Percentiles rank a stretch among this genome's conserved stretches.
These are phyloP conservation scores for Rheum nobile DNA, from an alignment of 148 eudicot species.

Conservation along the genomic window DNA sequence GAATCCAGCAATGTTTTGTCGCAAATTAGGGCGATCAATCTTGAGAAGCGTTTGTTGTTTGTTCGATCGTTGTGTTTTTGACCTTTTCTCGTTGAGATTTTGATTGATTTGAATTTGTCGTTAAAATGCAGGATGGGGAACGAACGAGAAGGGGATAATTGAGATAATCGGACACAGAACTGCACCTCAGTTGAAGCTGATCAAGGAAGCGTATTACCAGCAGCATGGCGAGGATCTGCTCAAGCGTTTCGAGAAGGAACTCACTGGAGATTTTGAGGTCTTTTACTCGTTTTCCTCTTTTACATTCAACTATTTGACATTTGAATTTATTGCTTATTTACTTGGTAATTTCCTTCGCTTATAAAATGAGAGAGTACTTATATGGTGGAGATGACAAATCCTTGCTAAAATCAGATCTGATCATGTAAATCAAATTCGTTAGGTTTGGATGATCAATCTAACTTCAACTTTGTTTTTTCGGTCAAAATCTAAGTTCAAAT, in stretches of 20 bases:
- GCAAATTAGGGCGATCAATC: not conserved
- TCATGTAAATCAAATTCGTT: not conserved
- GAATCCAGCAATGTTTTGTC: not conserved
- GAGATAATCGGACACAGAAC: constrained; percentile 64
- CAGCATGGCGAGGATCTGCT: constrained; percentile 58
- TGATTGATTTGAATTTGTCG: not conserved
- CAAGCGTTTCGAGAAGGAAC: constrained; percentile 68
- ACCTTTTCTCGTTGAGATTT: not conserved
- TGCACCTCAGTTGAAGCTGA: constrained; percentile 51
- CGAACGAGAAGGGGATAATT: constrained; percentile 72
- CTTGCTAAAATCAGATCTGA: not conserved
- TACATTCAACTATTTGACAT: not conserved
- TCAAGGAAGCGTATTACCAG: constrained; percentile 57
- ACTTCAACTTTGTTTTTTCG: not conserved
- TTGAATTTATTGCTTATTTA: not conserved
- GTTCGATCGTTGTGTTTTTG: not conserved
- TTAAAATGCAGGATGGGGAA: constrained; percentile 56
- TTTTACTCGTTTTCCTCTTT: not conserved
- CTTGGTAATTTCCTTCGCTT: not conserved
- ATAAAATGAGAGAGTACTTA: not conserved
- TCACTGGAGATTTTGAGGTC: constrained; percentile 67
- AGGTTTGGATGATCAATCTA: not conserved
- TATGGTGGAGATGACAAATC: not conserved
- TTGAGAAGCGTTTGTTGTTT: not conserved
- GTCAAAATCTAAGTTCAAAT: not conserved